Percentiles rank a stretch among this genome's conserved stretches.
Evolutionary conservation across 345 rosid species (phyloP).

Genomic region (Populus deltoides): DNA sequence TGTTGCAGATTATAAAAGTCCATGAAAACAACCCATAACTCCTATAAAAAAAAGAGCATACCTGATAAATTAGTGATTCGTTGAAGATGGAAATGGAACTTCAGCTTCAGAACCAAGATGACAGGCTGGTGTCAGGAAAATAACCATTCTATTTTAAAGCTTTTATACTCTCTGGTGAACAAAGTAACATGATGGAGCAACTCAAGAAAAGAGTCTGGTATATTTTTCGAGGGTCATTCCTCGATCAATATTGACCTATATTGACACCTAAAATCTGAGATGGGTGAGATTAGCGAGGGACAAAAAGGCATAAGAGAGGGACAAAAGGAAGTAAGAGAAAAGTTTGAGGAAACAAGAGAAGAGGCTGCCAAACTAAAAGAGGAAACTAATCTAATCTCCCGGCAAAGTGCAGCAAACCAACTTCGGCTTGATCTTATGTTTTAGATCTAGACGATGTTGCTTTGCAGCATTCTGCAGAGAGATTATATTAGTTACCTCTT

Average conservation of each 20-base stretch:
- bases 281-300: not conserved
- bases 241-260: not conserved
- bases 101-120: not conserved
- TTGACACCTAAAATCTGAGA: not conserved
- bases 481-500: not conserved
- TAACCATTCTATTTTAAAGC: not conserved
- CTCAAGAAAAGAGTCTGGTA: not conserved
- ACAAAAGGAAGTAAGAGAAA: not conserved
- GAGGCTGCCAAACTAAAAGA: not conserved
- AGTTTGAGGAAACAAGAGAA: not conserved
- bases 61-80: not conserved
- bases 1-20: not conserved
- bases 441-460: not conserved
- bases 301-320: not conserved
- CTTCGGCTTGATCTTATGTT: not conserved
- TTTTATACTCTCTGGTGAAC: not conserved
- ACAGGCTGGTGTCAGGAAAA: not conserved
- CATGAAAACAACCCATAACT: not conserved
- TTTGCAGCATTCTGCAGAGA: not conserved
- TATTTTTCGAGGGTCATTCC: not conserved
- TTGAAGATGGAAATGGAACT: not conserved
- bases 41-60: not conserved
- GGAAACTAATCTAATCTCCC: not conserved
- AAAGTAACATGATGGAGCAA: not conserved
- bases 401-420: not conserved